Percentiles rank a stretch among this genome's conserved stretches.
phyloP scores from a whole-genome alignment of 345 rosid species.

The Sonneratia alba region DNA sequence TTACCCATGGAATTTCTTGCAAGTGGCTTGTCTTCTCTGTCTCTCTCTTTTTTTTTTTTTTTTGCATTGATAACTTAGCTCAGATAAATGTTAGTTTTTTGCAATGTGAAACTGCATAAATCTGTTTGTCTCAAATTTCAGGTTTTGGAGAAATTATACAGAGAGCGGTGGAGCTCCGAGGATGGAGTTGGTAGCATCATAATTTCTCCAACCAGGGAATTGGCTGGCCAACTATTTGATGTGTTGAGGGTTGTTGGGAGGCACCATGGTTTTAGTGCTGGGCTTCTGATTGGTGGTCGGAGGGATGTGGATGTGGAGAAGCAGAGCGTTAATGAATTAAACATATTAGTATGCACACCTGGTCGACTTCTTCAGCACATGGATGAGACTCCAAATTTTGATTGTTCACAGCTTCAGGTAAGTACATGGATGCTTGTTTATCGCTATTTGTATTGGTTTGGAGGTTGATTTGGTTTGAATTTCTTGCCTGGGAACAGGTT shows the following conservation, averaged over 20 bases:
- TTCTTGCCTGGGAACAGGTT: conserved; percentile 51
- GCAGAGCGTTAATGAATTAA: conserved; percentile 65
- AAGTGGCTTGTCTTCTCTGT: too few relatives aligned
- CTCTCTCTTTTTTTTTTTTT: too few relatives aligned
- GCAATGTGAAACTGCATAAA: not conserved
- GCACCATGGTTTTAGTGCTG: conserved; percentile 74
- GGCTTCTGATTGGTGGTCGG: conserved; percentile 86
- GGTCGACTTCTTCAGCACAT: conserved; percentile 95
- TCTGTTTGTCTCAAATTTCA: conserved; percentile 12
- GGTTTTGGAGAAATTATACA: conserved; percentile 75
- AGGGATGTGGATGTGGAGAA: conserved; percentile 74
- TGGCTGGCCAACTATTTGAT: conserved; percentile 74
- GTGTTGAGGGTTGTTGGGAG: conserved; percentile 69
- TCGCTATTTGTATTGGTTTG: not conserved
- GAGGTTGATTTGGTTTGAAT: conserved; percentile 25
- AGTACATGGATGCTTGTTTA: not conserved
- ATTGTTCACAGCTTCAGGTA: conserved; percentile 91
- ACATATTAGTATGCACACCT: conserved; percentile 85
- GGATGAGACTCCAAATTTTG: conserved; percentile 95
- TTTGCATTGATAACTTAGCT: not conserved
- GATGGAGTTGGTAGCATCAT: conserved; percentile 93
- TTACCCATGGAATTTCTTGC: not conserved
- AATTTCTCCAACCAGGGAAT: conserved; percentile 84
- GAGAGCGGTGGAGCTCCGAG: conserved; percentile 77
- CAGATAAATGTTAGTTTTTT: not conserved